Base-by-base conservation (phyloP, 2,329 filamentous ascomycete genomes). In the Fusarium hainanense region DNA sequence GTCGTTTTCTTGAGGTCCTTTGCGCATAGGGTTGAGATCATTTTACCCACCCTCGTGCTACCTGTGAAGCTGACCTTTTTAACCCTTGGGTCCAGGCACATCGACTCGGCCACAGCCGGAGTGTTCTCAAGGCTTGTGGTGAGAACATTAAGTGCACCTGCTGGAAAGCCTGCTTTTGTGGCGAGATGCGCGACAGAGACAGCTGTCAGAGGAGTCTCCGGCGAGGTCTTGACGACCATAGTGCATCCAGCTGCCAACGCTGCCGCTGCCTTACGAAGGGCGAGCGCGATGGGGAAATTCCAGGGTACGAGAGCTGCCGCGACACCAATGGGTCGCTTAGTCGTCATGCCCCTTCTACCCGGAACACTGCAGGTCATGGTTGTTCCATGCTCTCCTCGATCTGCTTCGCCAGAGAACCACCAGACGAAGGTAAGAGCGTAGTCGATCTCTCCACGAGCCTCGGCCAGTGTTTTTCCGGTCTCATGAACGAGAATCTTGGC, bases 1-100 rank as follows among this genome's bases (percentile, higher is more conserved):
- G 91, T 81, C 7, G 87, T 83, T 1, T 90, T 90, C 79, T 93
- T 93, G 46, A 92, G 80, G 57, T 88, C 82, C 71, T 86, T 85
- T 4, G 88, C 89, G 6, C 88, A 89, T 3, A 84, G 82, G 3
- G 82, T 78, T 1, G 89, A 87, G 49, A 93, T 84, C 63, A 90
- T 89, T 46, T 88, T 86, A 4, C 92, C 92, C 0, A 93, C 88
- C 0, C 82, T 79, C 0, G 92, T 93, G 71, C 87, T 89, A 18
- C 93, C 92, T 0, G 92, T 95, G 73, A 94, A 95, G 63, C 90
- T 92, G 59, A 95, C 84, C 76, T 94, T 94, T 59, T 81, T 82
- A 2, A 85, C 80, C 12, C 77, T 62, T 1, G 79, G 79, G 59
- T 85, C 81, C 37, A 79, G 77, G 67, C 82, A 85, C 3, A 85